Base-by-base conservation (phyloP, 148 eudicot genomes). In the Pouteria glomerata region DNA sequence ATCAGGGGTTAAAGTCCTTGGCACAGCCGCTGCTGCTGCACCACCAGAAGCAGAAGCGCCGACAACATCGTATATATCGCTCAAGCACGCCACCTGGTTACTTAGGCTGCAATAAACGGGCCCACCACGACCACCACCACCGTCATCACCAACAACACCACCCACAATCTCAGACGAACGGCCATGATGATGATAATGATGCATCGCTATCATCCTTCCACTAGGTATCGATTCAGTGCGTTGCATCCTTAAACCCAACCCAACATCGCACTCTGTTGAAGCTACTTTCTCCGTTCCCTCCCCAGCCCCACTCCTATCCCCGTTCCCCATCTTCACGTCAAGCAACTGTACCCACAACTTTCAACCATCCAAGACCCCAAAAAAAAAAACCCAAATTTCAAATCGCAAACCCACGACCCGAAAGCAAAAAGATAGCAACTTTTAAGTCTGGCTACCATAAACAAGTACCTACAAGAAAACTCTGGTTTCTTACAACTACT, bases 231-330 rank as follows among this genome's bases (percentile, higher is more conserved):
- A 68, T 55, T 68, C 72, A 15, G 69, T 74, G 27, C 53, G 59
- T 56, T 80, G 85, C 73, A 72, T 73, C 74, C 76, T 86, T 77
- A 86, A 81, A 63, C 81, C 88, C 75, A 86, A 77, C 34, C 84
- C 93, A 79, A 88, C 88, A 80, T 79, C 85, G 71, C 79, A 75
- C 41, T 56, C 71, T 30, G 35, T 26, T 16, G 51, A 19, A 27
- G 24, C 23, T 39, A 52, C 6, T 55, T 23, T 76, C 78, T 44
- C 70, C 13, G 77, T 70, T 58, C 56, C 71, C 51, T 56, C 74
- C 63, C 44, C 63, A 33, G 23, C 34, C 63, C 76, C 77, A 56
- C 58, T 63, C 47, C 68, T 74, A 18, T 80, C 80, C 27, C 78
- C 79, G 48, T 63, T 81, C 77, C 78, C 79, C 84, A 83, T 80